Percentiles rank a stretch among this genome's conserved stretches.
Evolutionary conservation across 352 stramenopile genomes (phyloP).

Genomic region (Globisporangium orthogonon): DNA sequence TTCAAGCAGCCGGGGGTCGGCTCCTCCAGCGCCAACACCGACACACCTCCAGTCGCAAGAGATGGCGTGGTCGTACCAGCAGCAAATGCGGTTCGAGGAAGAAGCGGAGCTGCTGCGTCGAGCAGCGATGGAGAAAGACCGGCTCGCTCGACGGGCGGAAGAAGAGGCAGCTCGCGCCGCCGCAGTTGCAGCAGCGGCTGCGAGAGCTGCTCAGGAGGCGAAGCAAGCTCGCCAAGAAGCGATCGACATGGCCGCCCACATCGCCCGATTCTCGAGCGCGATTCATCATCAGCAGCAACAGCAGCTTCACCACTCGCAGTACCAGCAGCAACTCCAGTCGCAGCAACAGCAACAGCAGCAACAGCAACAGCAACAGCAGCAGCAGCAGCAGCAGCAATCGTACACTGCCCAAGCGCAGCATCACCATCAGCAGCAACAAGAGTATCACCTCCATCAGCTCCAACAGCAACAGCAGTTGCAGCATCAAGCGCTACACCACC

Average conservation of each 20-base stretch:
- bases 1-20: conserved; percentile 8
- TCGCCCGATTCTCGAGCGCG: conserved; percentile 59
- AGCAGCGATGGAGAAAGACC: conserved; percentile 53
- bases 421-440: conserved; percentile 32
- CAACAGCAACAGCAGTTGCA: conserved; percentile 29
- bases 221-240: conserved; percentile 74
- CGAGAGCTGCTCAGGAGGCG: conserved; percentile 66
- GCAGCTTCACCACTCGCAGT: conserved; percentile 22
- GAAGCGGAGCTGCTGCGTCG: conserved; percentile 63
- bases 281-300: conserved; percentile 62
- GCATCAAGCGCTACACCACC: conserved; percentile 18
- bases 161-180: conserved; percentile 74
- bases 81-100: conserved; percentile 68
- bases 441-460: conserved; percentile 40
- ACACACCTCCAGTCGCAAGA: conserved; percentile 29
- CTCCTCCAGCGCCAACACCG: conserved; percentile 4
- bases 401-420: conserved; percentile 24
- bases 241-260: conserved; percentile 75
- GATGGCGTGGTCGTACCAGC: conserved; percentile 69
- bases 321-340: conserved; percentile 14
- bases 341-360: conserved; percentile 13
- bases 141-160: conserved; percentile 59
- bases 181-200: conserved; percentile 57
- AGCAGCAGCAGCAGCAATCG: conserved; percentile 25
- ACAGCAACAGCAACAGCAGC: conserved; percentile 6